These are phyloP conservation scores for Botryosphaeria dothidea DNA, from an alignment of 2,329 filamentous ascomycete genomes.

Conservation along the genomic window DNA sequence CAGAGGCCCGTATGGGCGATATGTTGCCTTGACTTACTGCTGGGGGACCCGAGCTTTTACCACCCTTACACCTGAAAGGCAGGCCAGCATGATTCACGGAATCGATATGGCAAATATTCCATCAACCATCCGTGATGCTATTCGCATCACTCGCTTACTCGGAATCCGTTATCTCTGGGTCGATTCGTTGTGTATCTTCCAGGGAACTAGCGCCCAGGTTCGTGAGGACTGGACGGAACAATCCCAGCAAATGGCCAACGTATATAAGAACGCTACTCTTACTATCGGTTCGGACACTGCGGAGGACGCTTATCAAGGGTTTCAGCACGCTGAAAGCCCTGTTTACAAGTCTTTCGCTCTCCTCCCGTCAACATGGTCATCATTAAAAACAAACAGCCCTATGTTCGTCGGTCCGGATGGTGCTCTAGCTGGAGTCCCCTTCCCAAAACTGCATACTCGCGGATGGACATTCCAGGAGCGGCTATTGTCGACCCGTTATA, in stretches of 20 bases:
- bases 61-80: background rate
- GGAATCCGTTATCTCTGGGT: background rate
- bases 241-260: background rate
- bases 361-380: background rate
- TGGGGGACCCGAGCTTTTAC: background rate
- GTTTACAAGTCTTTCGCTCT: background rate
- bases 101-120: background rate
- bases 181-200: background rate
- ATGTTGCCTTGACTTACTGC: background rate
- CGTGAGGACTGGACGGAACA: background rate
- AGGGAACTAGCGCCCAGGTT: background rate
- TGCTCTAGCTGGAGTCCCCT: background rate
- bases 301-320: background rate
- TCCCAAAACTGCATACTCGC: background rate
- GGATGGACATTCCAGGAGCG: background rate
- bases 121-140: background rate
- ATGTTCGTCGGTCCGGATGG: background rate
- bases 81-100: background rate
- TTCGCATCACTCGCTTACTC: background rate
- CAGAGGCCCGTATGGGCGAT: background rate
- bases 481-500: background rate
- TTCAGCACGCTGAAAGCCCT: background rate
- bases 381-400: background rate
- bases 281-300: background rate
- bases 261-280: background rate